Percentiles rank a stretch among this genome's conserved stretches.
Evolutionary conservation across 257 asterid species (phyloP).

Genomic region (Jacaranda copaia): DNA sequence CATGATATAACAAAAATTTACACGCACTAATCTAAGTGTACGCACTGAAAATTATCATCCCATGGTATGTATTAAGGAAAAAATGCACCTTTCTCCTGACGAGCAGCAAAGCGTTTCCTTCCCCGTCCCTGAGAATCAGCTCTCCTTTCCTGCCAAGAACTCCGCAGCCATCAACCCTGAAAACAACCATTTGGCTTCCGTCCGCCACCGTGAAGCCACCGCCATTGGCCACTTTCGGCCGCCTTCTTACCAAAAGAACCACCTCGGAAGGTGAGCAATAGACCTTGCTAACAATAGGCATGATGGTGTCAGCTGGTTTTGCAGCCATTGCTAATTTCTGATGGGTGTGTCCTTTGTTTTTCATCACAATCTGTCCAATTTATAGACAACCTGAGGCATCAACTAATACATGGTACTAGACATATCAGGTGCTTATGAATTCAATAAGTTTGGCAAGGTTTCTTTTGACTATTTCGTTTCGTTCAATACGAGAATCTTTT

Average conservation of each 20-base stretch:
- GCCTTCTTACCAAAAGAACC: constrained; percentile 65
- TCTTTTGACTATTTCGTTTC: constrained; percentile 30
- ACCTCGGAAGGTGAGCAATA: constrained; percentile 69
- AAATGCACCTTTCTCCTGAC: constrained; percentile 69
- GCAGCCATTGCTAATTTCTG: constrained; percentile 39
- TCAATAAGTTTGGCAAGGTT: constrained; percentile 37
- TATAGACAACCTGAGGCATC: constrained; percentile 30
- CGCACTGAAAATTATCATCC: neutral
- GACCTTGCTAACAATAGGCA: constrained; percentile 72
- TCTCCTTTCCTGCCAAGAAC: constrained; percentile 71
- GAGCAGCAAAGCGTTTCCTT: constrained; percentile 67
- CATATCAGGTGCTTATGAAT: neutral
- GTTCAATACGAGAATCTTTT: constrained; percentile 23
- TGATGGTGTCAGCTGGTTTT: constrained; percentile 28
- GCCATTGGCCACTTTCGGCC: constrained; percentile 83
- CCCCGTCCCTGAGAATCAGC: constrained; percentile 61
- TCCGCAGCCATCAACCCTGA: constrained; percentile 86
- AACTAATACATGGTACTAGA: neutral
- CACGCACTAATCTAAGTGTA: no score
- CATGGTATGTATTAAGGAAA: neutral
- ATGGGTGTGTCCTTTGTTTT: neutral
- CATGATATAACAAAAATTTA: neutral
- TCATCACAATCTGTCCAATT: constrained; percentile 27
- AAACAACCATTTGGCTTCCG: constrained; percentile 50
- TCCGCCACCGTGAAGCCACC: constrained; percentile 85